Evolutionary conservation across 495 filamentous ascomycete genomes (phyloP).

Genomic region (Xylaria longipes): DNA sequence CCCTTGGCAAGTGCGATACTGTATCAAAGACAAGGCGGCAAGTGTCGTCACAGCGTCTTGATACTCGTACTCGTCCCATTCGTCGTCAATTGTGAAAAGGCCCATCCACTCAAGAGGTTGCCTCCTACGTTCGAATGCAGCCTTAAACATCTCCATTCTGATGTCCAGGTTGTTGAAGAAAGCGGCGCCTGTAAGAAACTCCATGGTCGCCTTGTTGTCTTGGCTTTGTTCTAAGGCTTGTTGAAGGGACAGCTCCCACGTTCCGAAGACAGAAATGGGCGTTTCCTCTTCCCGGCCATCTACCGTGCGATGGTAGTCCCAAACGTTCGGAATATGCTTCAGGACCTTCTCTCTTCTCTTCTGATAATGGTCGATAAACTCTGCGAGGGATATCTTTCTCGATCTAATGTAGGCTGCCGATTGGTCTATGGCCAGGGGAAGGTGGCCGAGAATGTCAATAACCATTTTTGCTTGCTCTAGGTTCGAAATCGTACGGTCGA

Average conservation of each 20-base stretch:
- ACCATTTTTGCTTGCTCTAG: slow-evolving; percentile 17
- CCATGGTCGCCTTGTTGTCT: not conserved
- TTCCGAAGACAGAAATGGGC: slow-evolving; percentile 14
- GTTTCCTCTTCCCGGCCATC: slow-evolving; percentile 4
- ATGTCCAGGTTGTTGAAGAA: slow-evolving; percentile 19
- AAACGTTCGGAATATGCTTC: slow-evolving; percentile 5
- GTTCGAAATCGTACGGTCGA: slow-evolving; percentile 10
- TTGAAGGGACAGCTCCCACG: slow-evolving; percentile 16
- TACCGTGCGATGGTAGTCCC: slow-evolving; percentile 15
- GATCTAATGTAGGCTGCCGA: slow-evolving; percentile 20
- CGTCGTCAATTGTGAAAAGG: slow-evolving; percentile 3
- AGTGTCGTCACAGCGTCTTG: slow-evolving; percentile 6
- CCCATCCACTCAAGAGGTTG: slow-evolving; percentile 2
- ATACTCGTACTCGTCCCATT: slow-evolving; percentile 19
- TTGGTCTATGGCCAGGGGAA: slow-evolving; percentile 6
- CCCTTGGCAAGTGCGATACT: slow-evolving; percentile 1
- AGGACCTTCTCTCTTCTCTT: slow-evolving; percentile 14
- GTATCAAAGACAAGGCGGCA: slow-evolving; percentile 7
- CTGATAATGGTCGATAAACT: slow-evolving; percentile 13
- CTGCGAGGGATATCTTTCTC: not conserved
- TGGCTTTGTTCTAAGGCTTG: slow-evolving; percentile 12
- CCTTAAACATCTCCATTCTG: slow-evolving; percentile 14
- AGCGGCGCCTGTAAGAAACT: not conserved
- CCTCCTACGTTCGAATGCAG: slow-evolving; percentile 1
- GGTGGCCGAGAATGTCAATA: slow-evolving; percentile 10